phyloP scores from a whole-genome alignment of 345 rosid species.

The Gossypium thurberi region DNA sequence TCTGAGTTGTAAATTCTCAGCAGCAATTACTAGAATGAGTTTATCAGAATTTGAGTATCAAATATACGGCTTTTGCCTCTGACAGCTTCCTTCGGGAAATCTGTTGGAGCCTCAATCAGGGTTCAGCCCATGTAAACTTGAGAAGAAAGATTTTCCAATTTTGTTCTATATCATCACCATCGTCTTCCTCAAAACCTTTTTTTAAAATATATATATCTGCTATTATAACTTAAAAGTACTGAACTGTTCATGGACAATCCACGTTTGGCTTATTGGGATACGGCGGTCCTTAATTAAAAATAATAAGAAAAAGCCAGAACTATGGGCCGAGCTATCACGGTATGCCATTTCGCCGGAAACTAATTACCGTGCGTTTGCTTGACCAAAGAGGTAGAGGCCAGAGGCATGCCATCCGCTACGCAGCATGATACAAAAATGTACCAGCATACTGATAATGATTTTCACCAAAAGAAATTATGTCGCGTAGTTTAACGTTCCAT shows the following conservation, averaged over 20 bases:
- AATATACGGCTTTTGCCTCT: background rate
- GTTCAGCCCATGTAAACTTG: background rate
- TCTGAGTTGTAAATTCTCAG: background rate
- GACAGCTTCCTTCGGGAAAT: background rate
- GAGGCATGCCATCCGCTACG: background rate
- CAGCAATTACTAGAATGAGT: background rate
- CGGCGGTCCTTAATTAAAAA: background rate
- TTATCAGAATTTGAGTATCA: background rate
- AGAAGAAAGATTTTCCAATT: background rate
- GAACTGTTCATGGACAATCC: background rate
- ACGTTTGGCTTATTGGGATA: background rate
- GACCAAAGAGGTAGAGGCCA: background rate
- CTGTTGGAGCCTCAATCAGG: background rate
- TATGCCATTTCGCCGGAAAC: conserved; percentile 18
- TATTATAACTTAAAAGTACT: background rate
- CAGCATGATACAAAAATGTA: background rate
- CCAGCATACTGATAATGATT: background rate
- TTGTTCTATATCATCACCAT: background rate
- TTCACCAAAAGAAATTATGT: background rate
- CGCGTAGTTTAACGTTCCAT: background rate
- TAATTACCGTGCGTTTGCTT: background rate
- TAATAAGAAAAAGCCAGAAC: too few species aligned
- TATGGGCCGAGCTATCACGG: background rate
- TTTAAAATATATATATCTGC: background rate
- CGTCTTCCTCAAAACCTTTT: background rate